A percentile compares a stretch with the other conserved stretches of the same genome.
These are phyloP conservation scores for Malus hybrid DNA, from an alignment of 331 rosid genomes.

Conservation along the genomic window DNA sequence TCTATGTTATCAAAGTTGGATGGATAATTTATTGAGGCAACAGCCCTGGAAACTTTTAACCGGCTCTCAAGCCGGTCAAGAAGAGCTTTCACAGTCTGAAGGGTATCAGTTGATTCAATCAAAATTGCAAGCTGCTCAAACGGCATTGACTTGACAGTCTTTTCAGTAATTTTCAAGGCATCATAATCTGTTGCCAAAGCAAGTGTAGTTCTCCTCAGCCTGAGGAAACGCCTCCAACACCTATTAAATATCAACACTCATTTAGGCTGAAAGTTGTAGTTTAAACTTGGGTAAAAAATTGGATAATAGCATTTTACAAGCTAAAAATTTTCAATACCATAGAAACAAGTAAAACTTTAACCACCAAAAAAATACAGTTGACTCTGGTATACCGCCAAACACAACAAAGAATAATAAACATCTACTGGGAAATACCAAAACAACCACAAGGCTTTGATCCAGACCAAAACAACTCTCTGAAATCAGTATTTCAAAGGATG, in stretches of 20 bases:
- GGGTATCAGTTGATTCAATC: conserved; percentile 71
- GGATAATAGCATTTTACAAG: neutral
- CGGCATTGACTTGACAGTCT: conserved; percentile 64
- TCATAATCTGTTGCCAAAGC: conserved; percentile 61
- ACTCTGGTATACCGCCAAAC: neutral
- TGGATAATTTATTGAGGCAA: conserved; percentile 32
- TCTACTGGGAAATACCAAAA: neutral
- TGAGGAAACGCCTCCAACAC: conserved; percentile 79
- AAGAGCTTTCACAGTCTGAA: conserved; percentile 62
- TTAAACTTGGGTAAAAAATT: neutral
- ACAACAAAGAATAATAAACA: neutral
- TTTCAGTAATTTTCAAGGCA: conserved; percentile 54
- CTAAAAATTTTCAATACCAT: neutral
- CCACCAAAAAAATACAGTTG: neutral
- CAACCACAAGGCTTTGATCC: neutral
- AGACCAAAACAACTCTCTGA: neutral
- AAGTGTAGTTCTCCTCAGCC: conserved; percentile 62
- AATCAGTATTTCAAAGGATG: neutral
- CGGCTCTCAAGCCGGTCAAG: conserved; percentile 83
- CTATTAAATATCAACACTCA: conserved; percentile 23
- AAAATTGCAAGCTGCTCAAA: conserved; percentile 83
- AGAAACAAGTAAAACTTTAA: neutral
- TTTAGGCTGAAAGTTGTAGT: conserved; percentile 2
- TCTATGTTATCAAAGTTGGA: conserved; percentile 71
- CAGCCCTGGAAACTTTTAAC: conserved; percentile 47